These are phyloP conservation scores for Teunomyces atbi DNA, from an alignment of 805 yeast genomes.

Conservation along the genomic window DNA sequence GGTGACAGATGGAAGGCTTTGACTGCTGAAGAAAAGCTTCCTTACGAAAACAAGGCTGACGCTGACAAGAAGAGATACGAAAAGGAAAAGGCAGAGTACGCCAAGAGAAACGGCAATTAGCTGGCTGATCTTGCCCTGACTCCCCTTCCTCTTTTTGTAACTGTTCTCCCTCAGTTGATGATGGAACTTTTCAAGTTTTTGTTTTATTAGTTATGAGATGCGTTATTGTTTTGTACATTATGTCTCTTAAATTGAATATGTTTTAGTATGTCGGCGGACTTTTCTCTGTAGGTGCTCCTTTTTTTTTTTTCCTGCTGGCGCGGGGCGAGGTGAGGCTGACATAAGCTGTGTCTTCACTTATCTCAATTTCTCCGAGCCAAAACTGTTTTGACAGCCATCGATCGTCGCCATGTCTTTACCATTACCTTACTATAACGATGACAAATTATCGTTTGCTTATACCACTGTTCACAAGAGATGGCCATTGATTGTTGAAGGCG, in stretches of 20 bases:
- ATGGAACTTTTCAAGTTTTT: constrained; percentile 4
- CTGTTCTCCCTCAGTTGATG: neutral
- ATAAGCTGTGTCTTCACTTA: neutral
- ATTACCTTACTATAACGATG: constrained; percentile 58
- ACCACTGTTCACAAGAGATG: constrained; percentile 78
- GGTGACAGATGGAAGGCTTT: constrained; percentile 98
- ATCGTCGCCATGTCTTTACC: neutral
- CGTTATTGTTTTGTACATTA: constrained; percentile 4
- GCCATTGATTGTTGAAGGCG: constrained; percentile 76
- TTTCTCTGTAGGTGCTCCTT: neutral
- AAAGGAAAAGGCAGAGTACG: constrained; percentile 87
- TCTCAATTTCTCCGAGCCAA: neutral
- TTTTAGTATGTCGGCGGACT: neutral
- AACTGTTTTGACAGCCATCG: neutral
- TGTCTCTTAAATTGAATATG: constrained; percentile 4
- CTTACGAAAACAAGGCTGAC: constrained; percentile 91
- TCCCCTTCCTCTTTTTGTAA: neutral
- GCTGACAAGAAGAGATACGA: constrained; percentile 98
- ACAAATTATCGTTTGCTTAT: constrained; percentile 76
- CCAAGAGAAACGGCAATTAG: constrained; percentile 32
- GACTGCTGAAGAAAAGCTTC: constrained; percentile 75
- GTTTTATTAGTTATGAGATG: constrained; percentile 9
- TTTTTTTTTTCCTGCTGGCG: neutral
- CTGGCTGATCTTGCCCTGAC: neutral
- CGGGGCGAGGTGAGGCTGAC: too few species aligned